These are phyloP conservation scores for Trichoderma asperelloides DNA, from an alignment of 495 filamentous ascomycete species.

Conservation along the genomic window DNA sequence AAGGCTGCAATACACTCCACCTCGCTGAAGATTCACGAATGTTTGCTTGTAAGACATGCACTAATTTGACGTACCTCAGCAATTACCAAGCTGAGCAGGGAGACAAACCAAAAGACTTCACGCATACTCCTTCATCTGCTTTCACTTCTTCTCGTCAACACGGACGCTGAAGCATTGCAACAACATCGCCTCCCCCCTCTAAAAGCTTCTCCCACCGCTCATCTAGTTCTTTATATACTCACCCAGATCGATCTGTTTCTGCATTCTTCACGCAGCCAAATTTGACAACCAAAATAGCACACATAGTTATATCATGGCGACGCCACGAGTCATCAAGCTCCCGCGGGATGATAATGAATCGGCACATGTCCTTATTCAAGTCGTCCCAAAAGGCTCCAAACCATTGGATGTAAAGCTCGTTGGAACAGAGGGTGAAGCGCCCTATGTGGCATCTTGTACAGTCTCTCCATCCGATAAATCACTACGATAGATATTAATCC, in stretches of 20 bases:
- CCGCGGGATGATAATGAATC: conserved; percentile 44
- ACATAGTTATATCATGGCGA: conserved; percentile 1
- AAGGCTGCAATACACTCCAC: background rate
- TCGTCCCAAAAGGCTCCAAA: conserved; percentile 36
- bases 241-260: background rate
- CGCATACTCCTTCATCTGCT: background rate
- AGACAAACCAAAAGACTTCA: too few species aligned
- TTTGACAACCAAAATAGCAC: background rate
- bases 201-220: too few species aligned
- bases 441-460: conserved; percentile 51
- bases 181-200: background rate
- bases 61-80: background rate
- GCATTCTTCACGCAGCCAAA: background rate
- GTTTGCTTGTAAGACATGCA: conserved; percentile 1
- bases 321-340: conserved; percentile 41
- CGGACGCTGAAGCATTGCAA: background rate
- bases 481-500: conserved; percentile 8
- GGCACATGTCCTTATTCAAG: conserved; percentile 50
- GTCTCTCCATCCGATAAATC: conserved; percentile 10
- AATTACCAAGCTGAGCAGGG: too few species aligned
- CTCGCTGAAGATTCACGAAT: background rate
- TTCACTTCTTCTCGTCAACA: background rate
- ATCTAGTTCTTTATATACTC: background rate
- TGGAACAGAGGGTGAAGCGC: conserved; percentile 58
- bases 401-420: conserved; percentile 52